A percentile compares a stretch with the other conserved stretches of the same genome.
These are phyloP conservation scores for Phytophthora hybrid DNA, from an alignment of 352 stramenopile genomes.

Conservation along the genomic window DNA sequence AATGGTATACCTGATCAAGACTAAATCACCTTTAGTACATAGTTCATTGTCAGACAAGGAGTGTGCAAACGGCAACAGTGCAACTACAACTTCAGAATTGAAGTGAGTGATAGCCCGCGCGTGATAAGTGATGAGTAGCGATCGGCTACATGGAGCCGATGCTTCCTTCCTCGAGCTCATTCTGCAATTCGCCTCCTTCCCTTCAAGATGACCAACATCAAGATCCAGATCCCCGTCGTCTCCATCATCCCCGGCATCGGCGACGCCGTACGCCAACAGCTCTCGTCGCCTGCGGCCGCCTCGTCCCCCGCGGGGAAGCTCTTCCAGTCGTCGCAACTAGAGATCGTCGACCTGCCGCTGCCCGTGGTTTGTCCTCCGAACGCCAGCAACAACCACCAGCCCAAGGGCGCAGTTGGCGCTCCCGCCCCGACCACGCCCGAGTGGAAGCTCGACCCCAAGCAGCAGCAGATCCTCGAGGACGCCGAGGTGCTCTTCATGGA, in stretches of 20 bases:
- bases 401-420: conserved; percentile 10
- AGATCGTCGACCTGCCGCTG: conserved; percentile 47
- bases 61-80: no score
- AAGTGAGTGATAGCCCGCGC: conserved; percentile 7
- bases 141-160: neutral
- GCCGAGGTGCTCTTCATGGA: conserved; percentile 46
- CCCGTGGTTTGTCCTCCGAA: conserved; percentile 30
- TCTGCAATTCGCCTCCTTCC: conserved; percentile 18
- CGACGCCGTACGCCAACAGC: conserved; percentile 40
- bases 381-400: conserved; percentile 40
- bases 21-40: no score
- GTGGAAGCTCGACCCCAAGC: conserved; percentile 34
- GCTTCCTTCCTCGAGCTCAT: conserved; percentile 8
- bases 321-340: conserved; percentile 37
- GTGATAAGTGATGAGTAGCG: conserved; percentile 10
- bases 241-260: conserved; percentile 51
- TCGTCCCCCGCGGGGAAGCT: conserved; percentile 34
- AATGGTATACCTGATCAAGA: no score
- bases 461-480: conserved; percentile 41
- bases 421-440: conserved; percentile 5
- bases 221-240: conserved; percentile 46
- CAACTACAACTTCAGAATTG: conserved; percentile 18
- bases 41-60: no score
- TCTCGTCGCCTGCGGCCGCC: conserved; percentile 25
- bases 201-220: conserved; percentile 25